These are phyloP conservation scores for Mycena metata DNA, from an alignment of 768 basidiomycete species.

Conservation along the genomic window DNA sequence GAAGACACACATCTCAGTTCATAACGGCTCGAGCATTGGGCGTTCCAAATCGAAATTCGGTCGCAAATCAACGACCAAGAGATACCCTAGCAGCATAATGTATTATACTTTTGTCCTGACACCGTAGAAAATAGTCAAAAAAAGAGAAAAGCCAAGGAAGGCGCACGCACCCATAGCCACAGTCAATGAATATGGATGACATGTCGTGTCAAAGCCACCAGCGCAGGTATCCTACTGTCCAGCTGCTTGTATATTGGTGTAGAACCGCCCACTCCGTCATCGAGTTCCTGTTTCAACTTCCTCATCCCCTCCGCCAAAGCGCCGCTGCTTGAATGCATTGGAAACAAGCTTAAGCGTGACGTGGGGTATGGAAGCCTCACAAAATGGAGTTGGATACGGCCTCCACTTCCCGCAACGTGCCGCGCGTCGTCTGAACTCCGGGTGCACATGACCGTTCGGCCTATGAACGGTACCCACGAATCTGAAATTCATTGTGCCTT, in stretches of 20 bases:
- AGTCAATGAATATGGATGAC: background rate
- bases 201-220: background rate
- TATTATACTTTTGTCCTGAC: no score
- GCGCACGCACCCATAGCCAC: no score
- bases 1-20: no score
- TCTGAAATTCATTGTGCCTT: background rate
- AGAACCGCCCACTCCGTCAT: background rate
- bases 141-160: no score
- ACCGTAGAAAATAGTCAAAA: no score
- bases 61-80: no score
- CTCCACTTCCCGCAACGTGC: background rate
- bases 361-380: background rate
- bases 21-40: no score
- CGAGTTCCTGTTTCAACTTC: background rate
- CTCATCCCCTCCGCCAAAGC: slow-evolving; percentile 6
- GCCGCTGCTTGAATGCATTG: slow-evolving; percentile 10
- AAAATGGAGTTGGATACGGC: background rate
- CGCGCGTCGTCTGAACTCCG: background rate
- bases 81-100: no score
- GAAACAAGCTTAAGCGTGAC: background rate
- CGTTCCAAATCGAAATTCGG: no score
- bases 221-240: background rate
- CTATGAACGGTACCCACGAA: background rate
- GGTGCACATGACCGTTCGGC: background rate
- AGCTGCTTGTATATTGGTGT: background rate